Evolutionary conservation across 306 rosid species (phyloP).

Genomic region (Quercus engelmannii): DNA sequence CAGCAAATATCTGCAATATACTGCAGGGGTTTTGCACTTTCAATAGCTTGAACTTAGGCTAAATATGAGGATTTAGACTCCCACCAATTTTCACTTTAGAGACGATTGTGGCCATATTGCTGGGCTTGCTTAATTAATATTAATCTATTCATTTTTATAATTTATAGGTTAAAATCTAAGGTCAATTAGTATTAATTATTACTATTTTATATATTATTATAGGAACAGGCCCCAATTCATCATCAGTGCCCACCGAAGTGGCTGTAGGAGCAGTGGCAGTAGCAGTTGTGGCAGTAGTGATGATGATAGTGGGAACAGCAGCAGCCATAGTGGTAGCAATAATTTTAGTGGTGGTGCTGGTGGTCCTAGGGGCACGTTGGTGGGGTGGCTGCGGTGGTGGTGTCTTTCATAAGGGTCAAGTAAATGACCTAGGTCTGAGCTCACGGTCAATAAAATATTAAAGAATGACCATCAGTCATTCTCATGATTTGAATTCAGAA

Average conservation of each 20-base stretch:
- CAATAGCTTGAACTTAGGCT: not conserved
- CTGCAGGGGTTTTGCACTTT: not conserved
- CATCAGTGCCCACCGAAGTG: conserved; percentile 71
- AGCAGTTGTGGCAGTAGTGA: conserved; percentile 72
- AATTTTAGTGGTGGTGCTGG: conserved; percentile 69
- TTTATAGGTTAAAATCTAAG: not conserved
- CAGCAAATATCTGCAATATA: not conserved
- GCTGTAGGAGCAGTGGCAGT: conserved; percentile 72
- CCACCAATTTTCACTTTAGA: not conserved
- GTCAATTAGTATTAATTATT: conserved; percentile 28
- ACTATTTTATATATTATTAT: conserved; percentile 68
- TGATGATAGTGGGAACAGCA: conserved; percentile 62
- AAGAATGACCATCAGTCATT: conserved; percentile 21
- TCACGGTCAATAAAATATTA: conserved; percentile 30
- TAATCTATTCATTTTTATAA: not conserved
- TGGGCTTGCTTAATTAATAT: not conserved
- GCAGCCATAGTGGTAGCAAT: conserved; percentile 59
- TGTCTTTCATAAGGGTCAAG: conserved; percentile 49
- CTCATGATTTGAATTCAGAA: conserved; percentile 8
- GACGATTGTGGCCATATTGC: not conserved
- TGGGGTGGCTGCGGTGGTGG: conserved; percentile 67
- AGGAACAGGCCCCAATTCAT: conserved; percentile 73
- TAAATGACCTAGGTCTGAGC: conserved; percentile 55
- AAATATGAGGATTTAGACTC: not conserved
- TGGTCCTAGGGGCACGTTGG: conserved; percentile 72